phyloP scores from a whole-genome alignment of 169 alveolate genomes.

The Haemoproteus tartakovskyi region DNA sequence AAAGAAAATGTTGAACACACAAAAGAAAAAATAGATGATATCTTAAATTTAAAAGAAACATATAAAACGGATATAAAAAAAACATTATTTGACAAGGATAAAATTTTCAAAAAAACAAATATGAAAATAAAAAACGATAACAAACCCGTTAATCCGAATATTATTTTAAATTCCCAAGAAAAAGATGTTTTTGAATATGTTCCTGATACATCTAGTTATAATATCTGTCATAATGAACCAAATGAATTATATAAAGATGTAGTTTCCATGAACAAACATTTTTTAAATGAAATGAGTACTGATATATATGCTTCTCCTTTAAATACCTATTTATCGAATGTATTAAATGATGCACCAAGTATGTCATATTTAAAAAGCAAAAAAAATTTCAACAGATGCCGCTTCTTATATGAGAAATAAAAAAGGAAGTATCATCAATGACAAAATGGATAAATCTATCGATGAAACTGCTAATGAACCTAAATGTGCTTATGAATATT shows the following conservation, averaged over 20 bases:
- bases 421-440: no score
- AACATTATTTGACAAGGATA: no score
- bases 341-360: background rate
- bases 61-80: no score
- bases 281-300: constrained; percentile 40
- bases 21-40: no score
- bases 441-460: no score
- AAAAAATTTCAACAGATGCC: constrained; percentile 1
- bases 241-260: constrained; percentile 60
- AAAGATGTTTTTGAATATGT: constrained; percentile 56
- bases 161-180: constrained; percentile 50
- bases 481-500: constrained; percentile 40
- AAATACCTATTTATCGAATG: constrained; percentile 47
- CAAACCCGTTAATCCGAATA: no score
- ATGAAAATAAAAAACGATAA: no score
- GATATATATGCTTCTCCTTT: constrained; percentile 60
- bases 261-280: constrained; percentile 35
- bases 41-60: no score
- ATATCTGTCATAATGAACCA: constrained; percentile 41
- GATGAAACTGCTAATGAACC: no score
- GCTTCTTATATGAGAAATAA: background rate
- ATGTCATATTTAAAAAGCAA: constrained; percentile 1
- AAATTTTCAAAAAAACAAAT: no score
- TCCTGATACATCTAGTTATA: constrained; percentile 43
- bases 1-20: no score